Base-by-base conservation (phyloP, 352 stramenopile genomes). In the Pythium monospermum region DNA sequence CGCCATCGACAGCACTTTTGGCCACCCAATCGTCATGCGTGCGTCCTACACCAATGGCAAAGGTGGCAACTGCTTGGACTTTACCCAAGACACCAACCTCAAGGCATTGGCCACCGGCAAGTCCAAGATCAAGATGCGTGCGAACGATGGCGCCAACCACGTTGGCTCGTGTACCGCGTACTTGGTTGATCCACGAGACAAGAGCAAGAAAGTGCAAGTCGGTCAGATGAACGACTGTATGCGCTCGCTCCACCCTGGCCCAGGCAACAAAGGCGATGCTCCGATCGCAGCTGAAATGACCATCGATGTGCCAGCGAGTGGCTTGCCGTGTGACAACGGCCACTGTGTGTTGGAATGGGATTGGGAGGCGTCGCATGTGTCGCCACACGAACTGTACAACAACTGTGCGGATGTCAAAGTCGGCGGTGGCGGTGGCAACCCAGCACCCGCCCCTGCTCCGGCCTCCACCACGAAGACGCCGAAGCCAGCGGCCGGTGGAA, bases 91-190 rank as follows among this genome's bases (percentile, higher is more conserved):
- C 40, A 52, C 27, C 22, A 62, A 62, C 33, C 54, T 57, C 30
- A 45, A 62, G 47, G 16, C 39, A 2, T 31, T 62, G 1, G 16
- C 46, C 16, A 48, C 39, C 0, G 54, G 54, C 6, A 36, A 50
- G n/a, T 40, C 18, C 46, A 62, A 62, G 54, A 62, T 62, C 48
- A 51, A 62, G 54, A 63, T 63, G 53, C 53, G 53, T 12, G 37
- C 53, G 21, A 61, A 61, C 31, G 53, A 61, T 31, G 53, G 53
- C n/a, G 55, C 55, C 47, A 63, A 63, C 48, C 55, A 63, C 41
- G 22, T 63, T 15, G 55, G 55, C 1, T 25, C 28, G 1, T 63
- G 47, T 41, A 58, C 31, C 12, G 55, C 23, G 5, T 58, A 52
- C 55, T 36, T 63, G 19, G 43, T 63, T 16, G 37, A 58, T n/a